phyloP scores from a whole-genome alignment of 768 basidiomycete species.

The Naematelia encephala region DNA sequence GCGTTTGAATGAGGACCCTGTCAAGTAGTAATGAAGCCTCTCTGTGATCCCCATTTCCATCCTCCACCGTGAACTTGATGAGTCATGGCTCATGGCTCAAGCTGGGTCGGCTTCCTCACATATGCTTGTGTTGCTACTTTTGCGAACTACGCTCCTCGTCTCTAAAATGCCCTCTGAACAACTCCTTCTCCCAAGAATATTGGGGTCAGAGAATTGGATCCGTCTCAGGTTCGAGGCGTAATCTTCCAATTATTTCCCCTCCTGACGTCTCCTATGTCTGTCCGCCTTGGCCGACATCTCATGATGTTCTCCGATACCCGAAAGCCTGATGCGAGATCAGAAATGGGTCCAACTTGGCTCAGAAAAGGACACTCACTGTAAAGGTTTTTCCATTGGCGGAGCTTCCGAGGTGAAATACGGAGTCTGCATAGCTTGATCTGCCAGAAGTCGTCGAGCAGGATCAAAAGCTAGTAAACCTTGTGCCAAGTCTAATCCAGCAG shows the following conservation, averaged over 20 bases:
- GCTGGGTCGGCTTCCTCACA: no score
- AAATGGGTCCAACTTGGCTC: not conserved
- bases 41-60: no score
- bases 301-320: constrained; percentile 91
- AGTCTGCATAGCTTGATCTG: constrained; percentile 71
- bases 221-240: no score
- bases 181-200: no score
- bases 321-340: constrained; percentile 57
- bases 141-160: no score
- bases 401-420: constrained; percentile 81
- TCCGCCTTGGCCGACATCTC: constrained; percentile 94
- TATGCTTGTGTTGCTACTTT: no score
- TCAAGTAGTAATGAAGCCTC: no score
- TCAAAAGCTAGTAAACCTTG: constrained; percentile 76
- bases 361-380: constrained; percentile 61
- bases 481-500: constrained; percentile 81
- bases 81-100: no score
- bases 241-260: constrained; percentile 18
- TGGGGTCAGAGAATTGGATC: no score
- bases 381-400: constrained; percentile 69
- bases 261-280: constrained; percentile 57
- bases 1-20: no score
- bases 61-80: no score
- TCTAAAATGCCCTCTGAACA: no score
- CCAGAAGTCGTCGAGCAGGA: constrained; percentile 71